A percentile compares a stretch with the other conserved stretches of the same genome.
These are phyloP conservation scores for Talaromyces nanjingensis DNA, from an alignment of 495 filamentous ascomycete species.

Conservation along the genomic window DNA sequence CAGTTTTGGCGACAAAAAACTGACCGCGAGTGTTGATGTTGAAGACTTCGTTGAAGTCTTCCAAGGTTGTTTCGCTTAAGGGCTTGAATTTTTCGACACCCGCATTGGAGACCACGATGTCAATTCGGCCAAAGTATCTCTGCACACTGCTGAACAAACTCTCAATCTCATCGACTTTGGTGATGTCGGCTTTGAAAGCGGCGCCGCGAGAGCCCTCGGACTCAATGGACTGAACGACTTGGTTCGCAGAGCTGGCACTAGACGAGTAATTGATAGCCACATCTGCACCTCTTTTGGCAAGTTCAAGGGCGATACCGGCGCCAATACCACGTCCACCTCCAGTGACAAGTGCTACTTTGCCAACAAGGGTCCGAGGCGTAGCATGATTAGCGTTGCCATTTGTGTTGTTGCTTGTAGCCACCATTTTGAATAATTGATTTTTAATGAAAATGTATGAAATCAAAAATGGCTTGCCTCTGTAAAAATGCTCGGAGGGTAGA, in stretches of 20 bases:
- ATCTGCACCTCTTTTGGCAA: conserved; percentile 62
- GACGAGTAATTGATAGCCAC: conserved; percentile 75
- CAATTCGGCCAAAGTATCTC: conserved; percentile 58
- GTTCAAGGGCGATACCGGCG: conserved; percentile 66
- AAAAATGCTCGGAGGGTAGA: not conserved
- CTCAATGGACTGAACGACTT: conserved; percentile 56
- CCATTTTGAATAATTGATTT: not conserved
- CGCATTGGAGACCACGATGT: conserved; percentile 63
- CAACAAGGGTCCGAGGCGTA: conserved; percentile 34
- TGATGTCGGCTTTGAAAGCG: conserved; percentile 71
- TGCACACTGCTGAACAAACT: conserved; percentile 58
- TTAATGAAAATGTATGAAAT: not conserved
- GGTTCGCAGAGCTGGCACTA: conserved; percentile 52
- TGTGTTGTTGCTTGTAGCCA: conserved; percentile 1
- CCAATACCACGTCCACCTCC: conserved; percentile 70
- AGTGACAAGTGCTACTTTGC: conserved; percentile 69
- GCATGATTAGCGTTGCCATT: not conserved
- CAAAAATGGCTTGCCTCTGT: not conserved
- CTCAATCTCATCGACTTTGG: conserved; percentile 55
- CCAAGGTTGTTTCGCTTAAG: conserved; percentile 62
- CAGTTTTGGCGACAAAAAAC: conserved; percentile 78
- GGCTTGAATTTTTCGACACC: conserved; percentile 42
- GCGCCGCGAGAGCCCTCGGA: conserved; percentile 51
- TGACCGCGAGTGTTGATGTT: conserved; percentile 69
- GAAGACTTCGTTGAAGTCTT: conserved; percentile 71